A percentile compares a stretch with the other conserved stretches of the same genome.
phyloP scores from a whole-genome alignment of 1,284 basidiomycete genomes.

The Ustilago cynodontis region DNA sequence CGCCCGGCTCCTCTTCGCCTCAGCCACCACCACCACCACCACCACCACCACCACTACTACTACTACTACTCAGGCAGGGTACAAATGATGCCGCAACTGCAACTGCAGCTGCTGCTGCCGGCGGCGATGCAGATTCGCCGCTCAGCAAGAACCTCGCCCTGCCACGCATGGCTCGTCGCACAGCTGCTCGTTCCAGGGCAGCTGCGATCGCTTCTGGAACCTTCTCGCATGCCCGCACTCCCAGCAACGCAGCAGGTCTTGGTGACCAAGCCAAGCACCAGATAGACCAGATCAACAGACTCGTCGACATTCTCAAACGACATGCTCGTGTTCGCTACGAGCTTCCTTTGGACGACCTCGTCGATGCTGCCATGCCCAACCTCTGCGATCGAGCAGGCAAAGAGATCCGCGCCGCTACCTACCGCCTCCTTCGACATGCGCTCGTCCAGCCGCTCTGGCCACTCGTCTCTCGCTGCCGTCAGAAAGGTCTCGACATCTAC shows the following conservation, averaged over 20 bases:
- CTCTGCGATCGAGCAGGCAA: constrained; percentile 82
- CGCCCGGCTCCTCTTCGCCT: constrained; percentile 15
- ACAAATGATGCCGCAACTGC: constrained; percentile 3
- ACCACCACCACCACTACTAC: no score
- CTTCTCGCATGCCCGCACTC: constrained; percentile 53
- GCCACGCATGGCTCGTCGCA: constrained; percentile 38
- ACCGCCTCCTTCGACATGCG: constrained; percentile 85
- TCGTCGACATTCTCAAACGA: constrained; percentile 80
- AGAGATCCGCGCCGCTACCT: constrained; percentile 83
- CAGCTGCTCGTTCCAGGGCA: constrained; percentile 43
- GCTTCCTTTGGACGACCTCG: constrained; percentile 78
- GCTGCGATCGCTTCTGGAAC: constrained; percentile 38
- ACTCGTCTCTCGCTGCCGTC: constrained; percentile 75
- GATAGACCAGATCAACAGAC: constrained; percentile 73
- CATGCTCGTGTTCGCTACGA: constrained; percentile 83
- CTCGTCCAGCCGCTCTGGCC: constrained; percentile 75
- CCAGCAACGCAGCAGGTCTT: constrained; percentile 54
- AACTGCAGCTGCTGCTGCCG: background rate
- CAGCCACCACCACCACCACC: no score
- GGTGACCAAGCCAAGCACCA: constrained; percentile 50
- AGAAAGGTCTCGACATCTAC: constrained; percentile 83
- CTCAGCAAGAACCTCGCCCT: constrained; percentile 26
- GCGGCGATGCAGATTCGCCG: constrained; percentile 31
- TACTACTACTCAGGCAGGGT: no score
- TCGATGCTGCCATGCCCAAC: constrained; percentile 79